A percentile compares a stretch with the other conserved stretches of the same genome.
These are phyloP conservation scores for Gigaspora rosea DNA, from an alignment of 192 early-diverging fungal genomes.

Conservation along the genomic window DNA sequence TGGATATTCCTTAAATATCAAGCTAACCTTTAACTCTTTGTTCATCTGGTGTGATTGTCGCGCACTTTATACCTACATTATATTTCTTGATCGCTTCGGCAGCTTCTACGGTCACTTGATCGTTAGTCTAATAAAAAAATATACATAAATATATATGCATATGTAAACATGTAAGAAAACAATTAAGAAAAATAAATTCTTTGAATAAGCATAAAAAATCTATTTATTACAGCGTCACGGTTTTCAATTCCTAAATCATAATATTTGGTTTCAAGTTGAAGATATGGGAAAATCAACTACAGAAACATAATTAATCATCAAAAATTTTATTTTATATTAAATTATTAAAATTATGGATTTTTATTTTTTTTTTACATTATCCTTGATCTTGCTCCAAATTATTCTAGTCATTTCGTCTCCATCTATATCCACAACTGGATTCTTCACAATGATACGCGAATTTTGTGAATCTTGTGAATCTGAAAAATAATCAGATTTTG, in stretches of 20 bases:
- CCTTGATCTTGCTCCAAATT: slow-evolving; percentile 92
- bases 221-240: slow-evolving; percentile 68
- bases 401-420: slow-evolving; percentile 99
- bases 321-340: not conserved
- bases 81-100: slow-evolving; percentile 96
- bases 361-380: slow-evolving; percentile 51
- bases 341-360: not conserved
- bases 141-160: slow-evolving; percentile 7
- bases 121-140: slow-evolving; percentile 45
- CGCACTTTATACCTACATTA: slow-evolving; percentile 98
- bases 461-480: slow-evolving; percentile 41
- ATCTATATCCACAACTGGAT: slow-evolving; percentile 93
- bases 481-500: not conserved
- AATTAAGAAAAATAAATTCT: slow-evolving; percentile 21
- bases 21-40: slow-evolving; percentile 71
- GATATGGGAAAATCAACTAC: slow-evolving; percentile 83
- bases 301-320: not conserved
- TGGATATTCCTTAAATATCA: not conserved
- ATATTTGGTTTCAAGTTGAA: slow-evolving; percentile 95
- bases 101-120: slow-evolving; percentile 87
- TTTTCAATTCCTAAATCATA: slow-evolving; percentile 94
- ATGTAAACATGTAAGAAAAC: not conserved
- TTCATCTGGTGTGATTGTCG: slow-evolving; percentile 99
- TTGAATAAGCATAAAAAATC: not conserved
- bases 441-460: slow-evolving; percentile 78